Evolutionary conservation across 2,329 filamentous ascomycete genomes (phyloP).

Genomic region (Xylaria sp.): DNA sequence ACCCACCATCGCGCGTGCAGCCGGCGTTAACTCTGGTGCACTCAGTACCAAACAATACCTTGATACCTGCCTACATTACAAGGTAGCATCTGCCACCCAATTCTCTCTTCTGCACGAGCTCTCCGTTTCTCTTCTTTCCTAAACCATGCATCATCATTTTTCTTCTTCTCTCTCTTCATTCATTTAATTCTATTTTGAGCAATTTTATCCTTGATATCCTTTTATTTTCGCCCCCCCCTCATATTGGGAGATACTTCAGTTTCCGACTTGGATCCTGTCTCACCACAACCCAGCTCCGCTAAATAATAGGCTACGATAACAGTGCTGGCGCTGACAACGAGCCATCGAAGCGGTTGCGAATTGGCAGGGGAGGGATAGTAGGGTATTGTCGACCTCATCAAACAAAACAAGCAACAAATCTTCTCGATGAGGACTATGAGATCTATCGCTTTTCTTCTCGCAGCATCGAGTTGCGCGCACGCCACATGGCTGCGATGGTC

Average conservation of each 20-base stretch:
- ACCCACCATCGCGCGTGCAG: conserved; percentile 34
- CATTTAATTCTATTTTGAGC: conserved; percentile 22
- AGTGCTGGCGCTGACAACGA: conserved; percentile 31
- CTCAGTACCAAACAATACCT: conserved; percentile 17
- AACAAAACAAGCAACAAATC: neutral
- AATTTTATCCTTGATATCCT: conserved; percentile 18
- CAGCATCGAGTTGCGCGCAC: conserved; percentile 30
- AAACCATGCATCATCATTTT: neutral
- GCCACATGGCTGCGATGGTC: conserved; percentile 46
- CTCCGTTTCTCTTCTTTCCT: conserved; percentile 16
- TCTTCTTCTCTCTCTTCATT: conserved; percentile 18
- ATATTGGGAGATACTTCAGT: conserved; percentile 8
- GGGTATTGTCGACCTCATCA: neutral
- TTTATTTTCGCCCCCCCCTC: conserved; percentile 1
- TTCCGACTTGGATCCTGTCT: neutral
- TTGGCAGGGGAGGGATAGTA: conserved; percentile 5
- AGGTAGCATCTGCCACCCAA: conserved; percentile 29
- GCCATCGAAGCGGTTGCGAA: neutral
- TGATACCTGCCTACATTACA: conserved; percentile 3
- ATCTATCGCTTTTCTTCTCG: conserved; percentile 35
- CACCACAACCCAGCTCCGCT: conserved; percentile 1
- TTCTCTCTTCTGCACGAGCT: conserved; percentile 5
- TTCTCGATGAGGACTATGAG: conserved; percentile 36
- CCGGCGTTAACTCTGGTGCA: conserved; percentile 33
- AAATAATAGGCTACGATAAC: conserved; percentile 5